phyloP scores from a whole-genome alignment of 257 asterid species.

The Nicotiana knightiana region DNA sequence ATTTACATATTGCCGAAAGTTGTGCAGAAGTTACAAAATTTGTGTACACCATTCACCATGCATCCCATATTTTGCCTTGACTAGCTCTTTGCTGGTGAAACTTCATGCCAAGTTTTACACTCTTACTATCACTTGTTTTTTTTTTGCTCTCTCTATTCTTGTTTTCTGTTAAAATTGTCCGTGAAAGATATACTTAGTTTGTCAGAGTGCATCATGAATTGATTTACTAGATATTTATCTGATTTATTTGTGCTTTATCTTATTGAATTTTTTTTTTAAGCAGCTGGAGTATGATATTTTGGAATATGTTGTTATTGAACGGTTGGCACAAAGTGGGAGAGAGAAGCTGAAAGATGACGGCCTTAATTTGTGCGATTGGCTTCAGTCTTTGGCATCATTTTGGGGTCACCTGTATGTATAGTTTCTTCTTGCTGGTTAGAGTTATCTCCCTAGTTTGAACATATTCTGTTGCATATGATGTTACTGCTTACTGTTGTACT shows the following conservation, averaged over 20 bases:
- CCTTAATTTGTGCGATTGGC: constrained; percentile 98
- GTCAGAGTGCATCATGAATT: not conserved
- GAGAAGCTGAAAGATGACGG: constrained; percentile 99
- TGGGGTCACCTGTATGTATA: constrained; percentile 99
- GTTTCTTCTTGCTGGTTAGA: constrained; percentile 17
- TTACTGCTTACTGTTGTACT: constrained; percentile 7
- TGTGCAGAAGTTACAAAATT: constrained; percentile 2
- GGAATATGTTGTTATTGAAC: constrained; percentile 98
- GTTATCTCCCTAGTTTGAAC: constrained; percentile 20
- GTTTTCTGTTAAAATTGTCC: not conserved
- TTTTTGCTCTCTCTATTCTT: not conserved
- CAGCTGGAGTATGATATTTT: constrained; percentile 98
- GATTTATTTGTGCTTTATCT: constrained; percentile 4
- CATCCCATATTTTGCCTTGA: not conserved
- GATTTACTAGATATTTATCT: not conserved
- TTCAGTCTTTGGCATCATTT: constrained; percentile 97
- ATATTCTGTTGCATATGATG: constrained; percentile 5
- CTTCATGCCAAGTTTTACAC: not conserved
- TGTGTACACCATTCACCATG: not conserved
- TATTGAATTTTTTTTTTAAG: constrained; percentile 19
- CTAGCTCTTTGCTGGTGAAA: not conserved
- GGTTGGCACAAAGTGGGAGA: constrained; percentile 96
- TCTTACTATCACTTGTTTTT: not conserved
- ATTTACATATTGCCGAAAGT: not conserved
- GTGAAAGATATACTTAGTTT: not conserved